These are phyloP conservation scores for Pythium plurisporium DNA, from an alignment of 352 stramenopile species.

Conservation along the genomic window DNA sequence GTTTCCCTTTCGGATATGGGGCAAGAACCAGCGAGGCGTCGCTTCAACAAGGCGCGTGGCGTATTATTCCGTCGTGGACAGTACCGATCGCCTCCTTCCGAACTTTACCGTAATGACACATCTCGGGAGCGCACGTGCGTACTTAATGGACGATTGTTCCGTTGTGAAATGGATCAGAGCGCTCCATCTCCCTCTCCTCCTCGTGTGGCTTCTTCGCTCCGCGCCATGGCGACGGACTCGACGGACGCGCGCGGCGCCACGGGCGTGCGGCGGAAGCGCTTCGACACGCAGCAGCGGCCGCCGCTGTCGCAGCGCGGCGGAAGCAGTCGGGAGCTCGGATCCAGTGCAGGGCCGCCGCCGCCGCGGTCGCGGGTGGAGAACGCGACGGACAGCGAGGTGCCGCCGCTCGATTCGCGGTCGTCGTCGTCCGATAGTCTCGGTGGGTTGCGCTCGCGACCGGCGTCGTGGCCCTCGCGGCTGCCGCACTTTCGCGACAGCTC, in stretches of 20 bases:
- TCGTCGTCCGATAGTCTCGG: constrained; percentile 8
- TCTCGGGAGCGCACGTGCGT: too few relatives aligned
- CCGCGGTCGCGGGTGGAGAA: constrained; percentile 13
- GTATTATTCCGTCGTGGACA: constrained; percentile 13
- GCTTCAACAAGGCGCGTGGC: constrained; percentile 5
- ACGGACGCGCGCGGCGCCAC: not conserved
- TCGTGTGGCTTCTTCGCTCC: not conserved
- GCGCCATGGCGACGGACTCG: not conserved
- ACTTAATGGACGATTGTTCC: constrained; percentile 19
- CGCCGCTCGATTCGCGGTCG: not conserved
- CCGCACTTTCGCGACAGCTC: constrained; percentile 13
- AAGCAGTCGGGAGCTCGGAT: not conserved
- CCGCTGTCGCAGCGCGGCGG: not conserved
- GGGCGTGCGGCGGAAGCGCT: constrained; percentile 15
- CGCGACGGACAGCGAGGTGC: constrained; percentile 9
- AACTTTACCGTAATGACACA: too few relatives aligned
- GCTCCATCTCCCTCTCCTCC: not conserved
- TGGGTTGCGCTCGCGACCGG: constrained; percentile 14
- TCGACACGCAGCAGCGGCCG: constrained; percentile 10
- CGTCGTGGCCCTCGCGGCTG: constrained; percentile 20
- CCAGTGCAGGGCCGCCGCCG: not conserved
- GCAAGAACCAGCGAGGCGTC: not conserved
- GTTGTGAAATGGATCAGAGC: not conserved
- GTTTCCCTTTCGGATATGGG: too few relatives aligned
- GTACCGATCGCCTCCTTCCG: not conserved